phyloP scores from a whole-genome alignment of 768 basidiomycete genomes.

The Rhodotorula taiwanensis region DNA sequence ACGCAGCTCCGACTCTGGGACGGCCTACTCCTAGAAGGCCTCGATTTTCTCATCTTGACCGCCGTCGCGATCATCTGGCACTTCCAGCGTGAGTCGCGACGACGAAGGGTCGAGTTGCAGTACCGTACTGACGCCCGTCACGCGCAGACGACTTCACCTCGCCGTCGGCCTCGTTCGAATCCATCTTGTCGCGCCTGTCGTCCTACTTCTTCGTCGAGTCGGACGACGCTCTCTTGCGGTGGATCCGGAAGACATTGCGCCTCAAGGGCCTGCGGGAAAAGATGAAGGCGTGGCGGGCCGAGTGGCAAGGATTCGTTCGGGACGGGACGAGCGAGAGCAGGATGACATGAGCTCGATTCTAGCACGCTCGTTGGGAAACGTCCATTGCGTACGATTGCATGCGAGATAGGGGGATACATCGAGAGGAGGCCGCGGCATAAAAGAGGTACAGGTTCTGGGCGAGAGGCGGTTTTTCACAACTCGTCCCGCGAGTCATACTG shows the following conservation, averaged over 20 bases:
- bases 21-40: slow-evolving; percentile 80
- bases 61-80: slow-evolving; percentile 86
- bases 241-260: slow-evolving; percentile 60
- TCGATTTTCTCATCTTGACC: slow-evolving; percentile 76
- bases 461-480: too few species aligned
- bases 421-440: too few species aligned
- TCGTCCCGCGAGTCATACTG: slow-evolving; percentile 13
- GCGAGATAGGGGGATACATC: too few species aligned
- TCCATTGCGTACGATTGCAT: too few species aligned
- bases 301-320: slow-evolving; percentile 59
- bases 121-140: background rate
- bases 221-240: slow-evolving; percentile 70
- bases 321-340: slow-evolving; percentile 35
- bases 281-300: slow-evolving; percentile 68
- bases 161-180: slow-evolving; percentile 74
- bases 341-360: slow-evolving; percentile 18
- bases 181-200: slow-evolving; percentile 78
- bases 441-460: too few species aligned
- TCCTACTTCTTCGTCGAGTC: slow-evolving; percentile 92
- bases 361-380: background rate
- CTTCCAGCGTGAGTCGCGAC: slow-evolving; percentile 62
- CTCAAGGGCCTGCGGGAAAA: slow-evolving; percentile 58
- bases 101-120: background rate
- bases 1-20: slow-evolving; percentile 94
- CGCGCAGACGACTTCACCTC: slow-evolving; percentile 72